These are phyloP conservation scores for Podaxis sp. DNA, from an alignment of 768 basidiomycete species.

Conservation along the genomic window DNA sequence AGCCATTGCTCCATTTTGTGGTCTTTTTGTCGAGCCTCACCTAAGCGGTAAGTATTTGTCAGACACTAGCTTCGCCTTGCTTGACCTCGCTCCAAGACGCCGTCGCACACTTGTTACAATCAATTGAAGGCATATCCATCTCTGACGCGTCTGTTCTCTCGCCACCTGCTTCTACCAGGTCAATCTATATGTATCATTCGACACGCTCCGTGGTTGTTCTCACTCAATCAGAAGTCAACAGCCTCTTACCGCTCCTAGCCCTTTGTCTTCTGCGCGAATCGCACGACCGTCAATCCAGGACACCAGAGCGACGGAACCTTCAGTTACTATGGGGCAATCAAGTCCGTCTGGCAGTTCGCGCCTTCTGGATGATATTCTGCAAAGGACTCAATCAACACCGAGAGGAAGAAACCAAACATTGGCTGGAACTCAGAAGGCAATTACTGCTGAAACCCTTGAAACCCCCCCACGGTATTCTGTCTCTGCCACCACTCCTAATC, in stretches of 20 bases:
- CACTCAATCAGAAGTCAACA: conserved; percentile 2
- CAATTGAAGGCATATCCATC: conserved; percentile 6
- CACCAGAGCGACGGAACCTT: neutral
- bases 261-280: neutral
- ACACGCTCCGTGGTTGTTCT: neutral
- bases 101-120: conserved; percentile 7
- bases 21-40: conserved; percentile 29
- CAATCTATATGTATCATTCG: neutral
- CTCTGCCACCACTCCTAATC: neutral
- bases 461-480: neutral
- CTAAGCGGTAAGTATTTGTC: conserved; percentile 23
- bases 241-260: neutral
- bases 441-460: neutral
- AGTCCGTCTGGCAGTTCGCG: neutral
- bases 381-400: neutral
- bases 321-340: neutral
- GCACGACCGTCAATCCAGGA: too few species aligned
- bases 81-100: neutral
- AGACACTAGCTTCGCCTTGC: neutral
- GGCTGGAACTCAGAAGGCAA: neutral
- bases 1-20: conserved; percentile 23
- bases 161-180: neutral
- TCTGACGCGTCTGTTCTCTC: neutral
- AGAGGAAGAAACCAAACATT: neutral
- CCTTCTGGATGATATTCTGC: neutral